Base-by-base conservation (phyloP, 192 early-diverging fungal genomes). In the Diversispora epigaea region DNA sequence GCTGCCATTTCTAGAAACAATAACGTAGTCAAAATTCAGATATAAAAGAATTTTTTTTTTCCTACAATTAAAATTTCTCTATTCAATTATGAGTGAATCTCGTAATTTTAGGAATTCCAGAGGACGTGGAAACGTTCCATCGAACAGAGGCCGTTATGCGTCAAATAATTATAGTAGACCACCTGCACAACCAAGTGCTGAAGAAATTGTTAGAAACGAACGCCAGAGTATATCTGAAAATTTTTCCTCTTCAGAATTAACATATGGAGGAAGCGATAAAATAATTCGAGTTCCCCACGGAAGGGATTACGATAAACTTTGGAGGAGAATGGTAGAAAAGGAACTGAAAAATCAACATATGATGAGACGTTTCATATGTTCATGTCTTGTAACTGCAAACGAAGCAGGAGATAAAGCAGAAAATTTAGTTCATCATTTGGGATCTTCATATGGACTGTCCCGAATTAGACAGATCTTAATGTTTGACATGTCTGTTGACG, bases 401-500 rank as follows among this genome's bases (percentile, higher is more conserved):
- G 71, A 82, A 12, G 14, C 39, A 21, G 70, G 21, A 0, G 58
- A 54, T 43, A 77, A 82, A 54, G 76, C 68, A 0, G 72, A 77
- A 4, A 79, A 76, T 15, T 54, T 84, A 6, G 45, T 84, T 21
- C 12, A 60, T 2, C 60, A 44, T 8, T 32, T 84, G 17, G 71
- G 74, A 32, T 32, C 25, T 32, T 2, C 25, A 32, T 0, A 32
- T 32, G 83, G 83, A 1, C 11, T 68, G 15, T 40, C 47, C 4
- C 67, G 77, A 10, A 58, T 82, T 15, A 75, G 58, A 25, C 77
- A 80, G 0, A 80, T 84, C 1, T 41, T 82, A 32, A 10, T 67
- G 49, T 77, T 40, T 44, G 61, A 57, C 4, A 77, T 84, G 70
- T 61, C 60, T n/a, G 62, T 77, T 22, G 77, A 80, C 63, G 79